phyloP scores from a whole-genome alignment of 1,139 yeast species.

The Kodamaea derodonti region DNA sequence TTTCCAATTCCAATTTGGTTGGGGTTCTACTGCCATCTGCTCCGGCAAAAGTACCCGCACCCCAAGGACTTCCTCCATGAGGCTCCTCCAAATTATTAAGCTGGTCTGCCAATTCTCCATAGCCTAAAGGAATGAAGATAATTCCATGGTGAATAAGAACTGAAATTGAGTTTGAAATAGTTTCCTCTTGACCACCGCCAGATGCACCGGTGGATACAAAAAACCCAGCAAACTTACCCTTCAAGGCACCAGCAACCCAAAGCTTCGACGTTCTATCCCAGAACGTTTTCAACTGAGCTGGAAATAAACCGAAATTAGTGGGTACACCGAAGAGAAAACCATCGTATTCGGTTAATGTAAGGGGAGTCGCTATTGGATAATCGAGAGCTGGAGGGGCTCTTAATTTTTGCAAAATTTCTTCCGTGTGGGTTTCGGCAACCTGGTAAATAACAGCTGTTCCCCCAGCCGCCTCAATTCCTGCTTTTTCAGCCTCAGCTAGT shows the following conservation, averaged over 20 bases:
- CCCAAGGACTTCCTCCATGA: slow-evolving; percentile 41
- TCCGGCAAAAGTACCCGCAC: slow-evolving; percentile 38
- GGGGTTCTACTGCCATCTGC: slow-evolving; percentile 35
- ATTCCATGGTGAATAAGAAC: slow-evolving; percentile 35
- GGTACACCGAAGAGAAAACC: slow-evolving; percentile 37
- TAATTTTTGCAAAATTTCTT: slow-evolving; percentile 23
- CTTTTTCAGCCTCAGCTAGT: slow-evolving; percentile 31
- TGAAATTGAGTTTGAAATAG: slow-evolving; percentile 29
- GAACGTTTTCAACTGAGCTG: slow-evolving; percentile 36
- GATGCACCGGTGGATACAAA: slow-evolving; percentile 33
- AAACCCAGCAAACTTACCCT: slow-evolving; percentile 35
- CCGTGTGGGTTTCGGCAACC: slow-evolving; percentile 31
- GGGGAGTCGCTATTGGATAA: slow-evolving; percentile 28
- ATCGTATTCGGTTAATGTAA: slow-evolving; percentile 29
- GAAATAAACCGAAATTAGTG: slow-evolving; percentile 35
- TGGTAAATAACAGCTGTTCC: slow-evolving; percentile 34
- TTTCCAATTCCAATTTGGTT: slow-evolving; percentile 27
- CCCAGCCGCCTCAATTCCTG: slow-evolving; percentile 36
- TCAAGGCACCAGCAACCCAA: slow-evolving; percentile 31
- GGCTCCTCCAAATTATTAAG: slow-evolving; percentile 27
- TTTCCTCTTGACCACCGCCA: slow-evolving; percentile 40
- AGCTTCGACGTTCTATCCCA: slow-evolving; percentile 36
- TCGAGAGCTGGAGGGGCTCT: slow-evolving; percentile 31
- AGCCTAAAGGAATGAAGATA: slow-evolving; percentile 34
- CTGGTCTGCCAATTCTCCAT: slow-evolving; percentile 23